Evolutionary conservation across 805 yeast species (phyloP).

Genomic region (Sugiyamaella boreocaroliniensis): DNA sequence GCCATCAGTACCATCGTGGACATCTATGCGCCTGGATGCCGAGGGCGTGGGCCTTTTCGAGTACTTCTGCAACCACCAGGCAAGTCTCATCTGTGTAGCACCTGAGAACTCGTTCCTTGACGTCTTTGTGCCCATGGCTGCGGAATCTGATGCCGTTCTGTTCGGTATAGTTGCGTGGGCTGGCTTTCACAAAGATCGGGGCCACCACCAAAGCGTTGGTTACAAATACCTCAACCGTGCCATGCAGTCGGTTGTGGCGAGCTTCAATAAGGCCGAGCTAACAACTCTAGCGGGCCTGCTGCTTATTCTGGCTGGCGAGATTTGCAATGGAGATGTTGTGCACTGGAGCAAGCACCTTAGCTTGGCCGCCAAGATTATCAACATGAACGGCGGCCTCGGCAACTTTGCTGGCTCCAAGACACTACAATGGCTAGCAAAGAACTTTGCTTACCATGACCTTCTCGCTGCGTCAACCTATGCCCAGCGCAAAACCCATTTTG

Average conservation of each 20-base stretch:
- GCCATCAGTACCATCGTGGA: slow-evolving; percentile 1
- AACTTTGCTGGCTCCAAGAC: slow-evolving; percentile 47
- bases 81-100: slow-evolving; percentile 42
- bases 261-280: slow-evolving; percentile 19
- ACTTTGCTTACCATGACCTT: slow-evolving; percentile 76
- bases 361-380: slow-evolving; percentile 59
- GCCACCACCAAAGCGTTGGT: slow-evolving; percentile 26
- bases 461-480: slow-evolving; percentile 52
- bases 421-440: slow-evolving; percentile 65
- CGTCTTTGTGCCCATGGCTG: slow-evolving; percentile 49
- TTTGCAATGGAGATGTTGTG: slow-evolving; percentile 73
- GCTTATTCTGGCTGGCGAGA: slow-evolving; percentile 71
- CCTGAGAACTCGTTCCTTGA: slow-evolving; percentile 49
- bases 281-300: slow-evolving; percentile 56
- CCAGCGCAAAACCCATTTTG: slow-evolving; percentile 60
- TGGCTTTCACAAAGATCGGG: slow-evolving; percentile 29
- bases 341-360: slow-evolving; percentile 65
- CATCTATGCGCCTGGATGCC: slow-evolving; percentile 33
- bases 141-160: slow-evolving; percentile 42
- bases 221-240: slow-evolving; percentile 22
- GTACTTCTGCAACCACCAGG: slow-evolving; percentile 38
- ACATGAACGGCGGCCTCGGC: slow-evolving; percentile 54
- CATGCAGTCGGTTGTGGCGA: slow-evolving; percentile 15
- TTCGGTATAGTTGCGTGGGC: slow-evolving; percentile 56
- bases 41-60: slow-evolving; percentile 41